Base-by-base conservation (phyloP, 768 basidiomycete species). In the Rickenella mellea region DNA sequence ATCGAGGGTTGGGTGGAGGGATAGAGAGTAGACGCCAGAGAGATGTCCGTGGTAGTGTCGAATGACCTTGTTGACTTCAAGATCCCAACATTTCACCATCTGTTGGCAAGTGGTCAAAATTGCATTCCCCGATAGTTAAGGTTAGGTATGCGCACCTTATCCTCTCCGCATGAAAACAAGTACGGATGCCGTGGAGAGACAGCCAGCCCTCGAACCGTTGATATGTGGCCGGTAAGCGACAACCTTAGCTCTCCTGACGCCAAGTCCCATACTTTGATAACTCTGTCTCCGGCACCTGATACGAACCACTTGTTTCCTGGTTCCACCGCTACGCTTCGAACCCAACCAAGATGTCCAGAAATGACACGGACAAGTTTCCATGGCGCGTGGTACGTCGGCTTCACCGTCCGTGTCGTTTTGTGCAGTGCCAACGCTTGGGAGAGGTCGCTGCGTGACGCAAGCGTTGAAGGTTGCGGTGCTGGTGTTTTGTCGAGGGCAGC, bases 21-120 rank as follows among this genome's bases (percentile, higher is more conserved):
- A 78, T 42, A 98, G 71, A 0, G 91, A 71, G 54, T 98, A 98
- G n/a, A 99, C 93, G 32, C 96, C 96, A 0, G 93, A 97, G 17
- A 96, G 74, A 60, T 99, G 96, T 2, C 96, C 96, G 58, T 99
- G 96, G 57, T 99, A 98, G 62, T 97, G 92, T 15, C 96, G 78
- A 42, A 99, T 99, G 46, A 98, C 94, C 63, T 98, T 99, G 71
- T 99, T 99, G 21, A 87, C 84, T 61, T 99, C 96, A 39, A 99
- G 66, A 55, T 99, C 96, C 96, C 96, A 98, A 53, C 96, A 98
- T 67, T 97, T 98, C 27, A 99, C 96, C 96, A 97, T 98, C 91
- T 96, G 57, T 21, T 40, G 30, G 21, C 28, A 17, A 10, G 20
- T 44, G 12, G 41, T 35, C n/a, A 11, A 27, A 19, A 22, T 12